phyloP scores from a whole-genome alignment of 2,329 filamentous ascomycete genomes.

The Pseudocercospora pini-densiflorae region DNA sequence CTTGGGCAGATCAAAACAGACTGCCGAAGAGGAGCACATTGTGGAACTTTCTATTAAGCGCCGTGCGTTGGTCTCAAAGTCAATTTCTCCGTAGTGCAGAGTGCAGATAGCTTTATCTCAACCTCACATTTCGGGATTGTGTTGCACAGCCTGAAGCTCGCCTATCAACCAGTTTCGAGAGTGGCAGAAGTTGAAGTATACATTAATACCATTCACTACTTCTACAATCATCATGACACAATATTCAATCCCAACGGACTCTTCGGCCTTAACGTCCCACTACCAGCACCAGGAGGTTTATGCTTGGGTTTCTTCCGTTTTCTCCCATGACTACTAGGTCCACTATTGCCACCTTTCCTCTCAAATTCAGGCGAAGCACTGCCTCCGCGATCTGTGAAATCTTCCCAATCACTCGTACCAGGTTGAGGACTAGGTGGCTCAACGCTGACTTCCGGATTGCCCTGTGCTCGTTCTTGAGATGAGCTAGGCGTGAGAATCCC shows the following conservation, averaged over 20 bases:
- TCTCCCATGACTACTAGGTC: constrained; percentile 12
- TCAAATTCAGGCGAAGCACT: neutral
- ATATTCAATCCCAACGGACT: constrained; percentile 23
- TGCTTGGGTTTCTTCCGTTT: constrained; percentile 26
- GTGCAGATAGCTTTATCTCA: neutral
- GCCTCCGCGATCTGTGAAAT: constrained; percentile 5
- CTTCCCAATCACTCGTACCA: neutral
- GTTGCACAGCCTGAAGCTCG: too few species aligned
- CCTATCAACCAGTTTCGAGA: too few species aligned
- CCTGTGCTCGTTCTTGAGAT: constrained; percentile 16
- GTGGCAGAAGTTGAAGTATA: neutral
- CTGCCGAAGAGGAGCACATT: neutral
- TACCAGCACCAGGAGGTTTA: constrained; percentile 3
- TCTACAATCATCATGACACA: neutral
- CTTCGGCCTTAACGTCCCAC: constrained; percentile 18
- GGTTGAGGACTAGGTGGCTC: neutral
- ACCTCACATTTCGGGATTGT: neutral
- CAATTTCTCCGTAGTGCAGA: neutral
- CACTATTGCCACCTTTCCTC: neutral
- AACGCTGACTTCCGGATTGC: constrained; percentile 3
- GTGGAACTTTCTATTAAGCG: neutral
- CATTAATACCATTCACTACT: neutral
- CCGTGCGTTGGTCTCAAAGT: neutral
- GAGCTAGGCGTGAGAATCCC: constrained; percentile 8
- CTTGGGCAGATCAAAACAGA: constrained; percentile 3